Evolutionary conservation across 805 yeast genomes (phyloP).

Genomic region (Spathaspora passalidarum): DNA sequence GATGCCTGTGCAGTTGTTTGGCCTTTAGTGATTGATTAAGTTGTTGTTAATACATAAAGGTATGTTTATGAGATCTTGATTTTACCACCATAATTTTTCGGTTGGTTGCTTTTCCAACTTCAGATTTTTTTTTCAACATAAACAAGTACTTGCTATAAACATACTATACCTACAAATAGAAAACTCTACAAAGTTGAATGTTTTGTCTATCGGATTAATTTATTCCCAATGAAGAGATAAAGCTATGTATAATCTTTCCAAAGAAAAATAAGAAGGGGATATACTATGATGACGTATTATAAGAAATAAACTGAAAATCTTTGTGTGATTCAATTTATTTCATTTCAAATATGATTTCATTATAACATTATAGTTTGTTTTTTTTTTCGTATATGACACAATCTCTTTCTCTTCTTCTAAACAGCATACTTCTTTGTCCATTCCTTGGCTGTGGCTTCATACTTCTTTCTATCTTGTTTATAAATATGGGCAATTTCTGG

Average conservation of each 20-base stretch:
- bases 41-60: not conserved
- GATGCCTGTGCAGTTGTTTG: not conserved
- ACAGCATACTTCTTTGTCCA: slow-evolving; percentile 99
- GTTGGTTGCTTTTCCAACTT: too few relatives aligned
- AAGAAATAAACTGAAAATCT: not conserved
- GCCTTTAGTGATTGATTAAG: not conserved
- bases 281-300: not conserved
- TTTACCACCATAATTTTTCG: not conserved
- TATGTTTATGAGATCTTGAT: not conserved
- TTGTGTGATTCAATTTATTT: not conserved
- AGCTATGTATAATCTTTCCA: slow-evolving; percentile 1
- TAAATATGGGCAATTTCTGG: slow-evolving; percentile 97
- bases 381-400: not conserved
- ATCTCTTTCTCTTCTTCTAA: slow-evolving; percentile 24
- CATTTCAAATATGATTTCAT: not conserved
- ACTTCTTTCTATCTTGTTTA: slow-evolving; percentile 89
- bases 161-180: not conserved
- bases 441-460: slow-evolving; percentile 95
- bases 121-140: too few relatives aligned
- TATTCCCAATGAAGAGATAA: not conserved
- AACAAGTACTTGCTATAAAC: too few relatives aligned
- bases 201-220: not conserved
- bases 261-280: not conserved
- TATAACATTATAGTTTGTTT: not conserved
- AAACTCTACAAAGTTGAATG: too few relatives aligned